These are phyloP conservation scores for Tylopilus plumbeoviolaceoides DNA, from an alignment of 768 basidiomycete genomes.

Conservation along the genomic window DNA sequence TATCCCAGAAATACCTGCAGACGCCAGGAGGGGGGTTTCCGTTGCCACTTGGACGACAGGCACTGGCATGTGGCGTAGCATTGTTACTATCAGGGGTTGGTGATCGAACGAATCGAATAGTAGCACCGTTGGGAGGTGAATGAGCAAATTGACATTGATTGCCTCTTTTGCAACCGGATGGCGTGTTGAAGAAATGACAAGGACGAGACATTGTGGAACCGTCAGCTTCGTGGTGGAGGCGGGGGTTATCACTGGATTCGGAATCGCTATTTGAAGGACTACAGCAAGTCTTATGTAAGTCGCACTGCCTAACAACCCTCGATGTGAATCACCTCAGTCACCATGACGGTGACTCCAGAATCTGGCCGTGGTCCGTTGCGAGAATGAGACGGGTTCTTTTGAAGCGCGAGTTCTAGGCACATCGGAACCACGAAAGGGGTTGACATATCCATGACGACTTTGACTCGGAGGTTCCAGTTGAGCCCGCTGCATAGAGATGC, in stretches of 20 bases:
- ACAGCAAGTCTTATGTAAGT: conserved; percentile 3
- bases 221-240: neutral
- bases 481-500: too few relatives aligned
- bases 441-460: too few relatives aligned
- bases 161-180: conserved; percentile 47
- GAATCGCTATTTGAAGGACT: too few relatives aligned
- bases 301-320: neutral
- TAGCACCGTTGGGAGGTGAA: conserved; percentile 4
- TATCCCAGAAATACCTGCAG: conserved; percentile 47
- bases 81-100: conserved; percentile 1
- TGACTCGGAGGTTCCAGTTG: too few relatives aligned
- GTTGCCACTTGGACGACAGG: conserved; percentile 1
- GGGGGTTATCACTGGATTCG: too few relatives aligned
- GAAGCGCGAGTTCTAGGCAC: too few relatives aligned
- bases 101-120: neutral
- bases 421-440: too few relatives aligned
- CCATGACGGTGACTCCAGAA: too few relatives aligned
- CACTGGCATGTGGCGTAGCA: neutral
- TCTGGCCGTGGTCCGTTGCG: too few relatives aligned
- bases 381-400: too few relatives aligned
- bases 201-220: conserved; percentile 21
- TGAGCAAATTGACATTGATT: conserved; percentile 37
- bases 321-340: too few relatives aligned
- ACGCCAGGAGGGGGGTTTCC: conserved; percentile 30
- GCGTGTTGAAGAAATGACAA: conserved; percentile 40